These are phyloP conservation scores for Phaffia australis DNA, from an alignment of 768 basidiomycete species.

Conservation along the genomic window DNA sequence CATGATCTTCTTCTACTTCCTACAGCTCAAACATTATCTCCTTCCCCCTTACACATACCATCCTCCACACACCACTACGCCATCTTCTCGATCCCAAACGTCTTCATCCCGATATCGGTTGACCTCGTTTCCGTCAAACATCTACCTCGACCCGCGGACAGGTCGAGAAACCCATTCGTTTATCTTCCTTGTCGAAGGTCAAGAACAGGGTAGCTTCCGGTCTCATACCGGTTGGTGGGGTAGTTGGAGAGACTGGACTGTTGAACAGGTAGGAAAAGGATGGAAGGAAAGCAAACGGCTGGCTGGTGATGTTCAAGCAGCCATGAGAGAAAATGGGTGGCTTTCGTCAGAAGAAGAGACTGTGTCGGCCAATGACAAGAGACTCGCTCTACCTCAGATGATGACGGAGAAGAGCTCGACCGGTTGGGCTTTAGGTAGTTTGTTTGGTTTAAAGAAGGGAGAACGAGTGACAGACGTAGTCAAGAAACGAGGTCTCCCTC, in stretches of 20 bases:
- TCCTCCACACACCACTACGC: constrained; percentile 15
- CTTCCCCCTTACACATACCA: constrained; percentile 24
- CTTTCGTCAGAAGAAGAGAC: background rate
- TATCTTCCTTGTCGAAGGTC: constrained; percentile 21
- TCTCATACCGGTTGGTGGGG: constrained; percentile 20
- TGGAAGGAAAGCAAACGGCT: background rate
- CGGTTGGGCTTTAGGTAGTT: constrained; percentile 1
- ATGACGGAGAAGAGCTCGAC: background rate
- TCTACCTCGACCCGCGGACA: constrained; percentile 2
- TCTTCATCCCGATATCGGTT: background rate
- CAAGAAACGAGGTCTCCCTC: constrained; percentile 8
- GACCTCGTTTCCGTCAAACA: constrained; percentile 2
- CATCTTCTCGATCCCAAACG: background rate
- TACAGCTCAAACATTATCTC: constrained; percentile 22
- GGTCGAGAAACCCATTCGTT: constrained; percentile 20
- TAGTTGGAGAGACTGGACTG: background rate
- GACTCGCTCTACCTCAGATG: background rate
- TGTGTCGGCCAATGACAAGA: background rate
- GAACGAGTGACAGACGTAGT: background rate
- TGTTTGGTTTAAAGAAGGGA: constrained; percentile 5
- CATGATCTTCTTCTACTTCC: background rate
- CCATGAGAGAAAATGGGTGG: constrained; percentile 4
- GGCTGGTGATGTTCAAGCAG: background rate
- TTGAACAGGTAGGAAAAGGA: background rate
- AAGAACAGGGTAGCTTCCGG: constrained; percentile 4